These are phyloP conservation scores for Stephania cephalantha DNA, from an alignment of 164 flowering plant genomes.

Conservation along the genomic window DNA sequence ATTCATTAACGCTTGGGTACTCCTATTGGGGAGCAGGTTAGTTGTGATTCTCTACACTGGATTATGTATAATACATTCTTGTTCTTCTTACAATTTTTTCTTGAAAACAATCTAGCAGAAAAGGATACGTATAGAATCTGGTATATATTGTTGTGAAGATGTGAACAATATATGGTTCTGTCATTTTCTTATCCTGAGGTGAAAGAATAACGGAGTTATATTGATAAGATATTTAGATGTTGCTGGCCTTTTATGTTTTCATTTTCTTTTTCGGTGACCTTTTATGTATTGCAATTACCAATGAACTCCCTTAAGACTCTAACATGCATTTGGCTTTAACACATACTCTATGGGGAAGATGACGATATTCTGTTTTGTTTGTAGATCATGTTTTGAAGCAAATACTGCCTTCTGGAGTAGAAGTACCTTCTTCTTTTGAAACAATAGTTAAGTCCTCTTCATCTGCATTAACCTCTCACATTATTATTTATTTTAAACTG, in stretches of 20 bases:
- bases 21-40: slow-evolving; percentile 95
- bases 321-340: not conserved
- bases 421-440: slow-evolving; percentile 95
- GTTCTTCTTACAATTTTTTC: not conserved
- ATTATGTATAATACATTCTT: not conserved
- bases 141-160: not conserved
- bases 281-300: no score
- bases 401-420: slow-evolving; percentile 82
- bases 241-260: no score
- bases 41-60: slow-evolving; percentile 4
- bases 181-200: not conserved
- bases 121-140: not conserved
- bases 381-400: slow-evolving; percentile 87
- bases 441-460: slow-evolving; percentile 84
- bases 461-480: not conserved
- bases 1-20: slow-evolving; percentile 83
- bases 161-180: not conserved
- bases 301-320: no score
- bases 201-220: not conserved
- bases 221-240: no score
- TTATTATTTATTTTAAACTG: not conserved
- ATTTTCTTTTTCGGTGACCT: no score
- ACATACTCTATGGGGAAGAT: not conserved
- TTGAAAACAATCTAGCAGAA: not conserved
- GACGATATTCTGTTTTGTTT: slow-evolving; percentile 13